A percentile compares a stretch with the other conserved stretches of the same genome.
These are phyloP conservation scores for Heritiera fomes DNA, from an alignment of 345 rosid genomes.

Conservation along the genomic window DNA sequence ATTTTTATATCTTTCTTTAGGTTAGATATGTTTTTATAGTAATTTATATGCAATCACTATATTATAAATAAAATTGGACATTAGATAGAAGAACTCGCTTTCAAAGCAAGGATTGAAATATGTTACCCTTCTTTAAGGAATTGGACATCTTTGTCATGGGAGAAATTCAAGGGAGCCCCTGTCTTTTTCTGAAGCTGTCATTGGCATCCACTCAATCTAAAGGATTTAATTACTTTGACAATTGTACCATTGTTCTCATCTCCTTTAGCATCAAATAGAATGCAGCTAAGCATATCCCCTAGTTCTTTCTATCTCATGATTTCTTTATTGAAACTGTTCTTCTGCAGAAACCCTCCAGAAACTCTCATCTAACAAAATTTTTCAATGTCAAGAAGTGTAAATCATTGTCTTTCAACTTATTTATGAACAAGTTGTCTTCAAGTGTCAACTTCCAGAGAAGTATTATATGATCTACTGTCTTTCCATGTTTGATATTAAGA, in stretches of 20 bases:
- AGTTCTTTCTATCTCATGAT: neutral
- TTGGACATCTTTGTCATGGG: conserved; percentile 29
- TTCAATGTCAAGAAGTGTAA: neutral
- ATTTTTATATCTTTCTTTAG: neutral
- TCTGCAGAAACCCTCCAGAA: neutral
- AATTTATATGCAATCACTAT: neutral
- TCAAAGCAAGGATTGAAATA: neutral
- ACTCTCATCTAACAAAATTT: neutral
- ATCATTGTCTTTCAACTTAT: neutral
- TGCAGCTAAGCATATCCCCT: neutral
- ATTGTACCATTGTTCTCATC: conserved; percentile 15
- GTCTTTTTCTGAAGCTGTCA: conserved; percentile 28
- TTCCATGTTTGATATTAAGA: conserved; percentile 16
- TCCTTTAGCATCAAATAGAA: neutral
- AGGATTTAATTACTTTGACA: conserved; percentile 20
- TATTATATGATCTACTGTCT: neutral
- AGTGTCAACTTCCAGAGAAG: neutral
- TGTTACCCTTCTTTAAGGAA: conserved; percentile 13
- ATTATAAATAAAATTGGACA: neutral
- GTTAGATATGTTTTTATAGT: neutral
- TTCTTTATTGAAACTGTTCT: neutral
- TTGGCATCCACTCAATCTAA: conserved; percentile 20
- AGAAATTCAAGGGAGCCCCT: conserved; percentile 21
- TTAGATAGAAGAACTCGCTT: neutral
- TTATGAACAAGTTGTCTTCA: neutral